Conservation (phyloP, 345 rosid genomes). For the Trapa incisa region DNA sequence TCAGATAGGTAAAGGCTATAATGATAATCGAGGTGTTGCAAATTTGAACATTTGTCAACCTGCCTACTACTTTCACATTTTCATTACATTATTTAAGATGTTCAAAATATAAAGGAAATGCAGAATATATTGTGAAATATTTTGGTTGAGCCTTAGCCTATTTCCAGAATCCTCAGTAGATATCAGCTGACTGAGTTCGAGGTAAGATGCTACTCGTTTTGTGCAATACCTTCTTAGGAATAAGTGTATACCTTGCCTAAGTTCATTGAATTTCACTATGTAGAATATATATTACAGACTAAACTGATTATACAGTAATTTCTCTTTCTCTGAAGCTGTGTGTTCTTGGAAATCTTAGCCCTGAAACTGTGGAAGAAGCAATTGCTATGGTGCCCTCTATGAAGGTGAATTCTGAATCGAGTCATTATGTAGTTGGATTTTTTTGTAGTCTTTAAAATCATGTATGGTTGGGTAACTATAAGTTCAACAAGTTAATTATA, state of each 20-base stretch:
- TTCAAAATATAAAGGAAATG: background rate
- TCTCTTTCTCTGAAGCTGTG: constrained; percentile 50
- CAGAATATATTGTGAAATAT: background rate
- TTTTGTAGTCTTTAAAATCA: background rate
- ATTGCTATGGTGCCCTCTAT: constrained; percentile 95
- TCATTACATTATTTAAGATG: background rate
- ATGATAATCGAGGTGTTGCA: background rate
- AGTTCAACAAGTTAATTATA: background rate
- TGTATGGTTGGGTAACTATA: background rate
- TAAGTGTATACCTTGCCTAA: too few relatives aligned
- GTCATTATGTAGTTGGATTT: background rate
- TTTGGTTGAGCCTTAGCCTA: constrained; percentile 34
- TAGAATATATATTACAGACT: too few relatives aligned
- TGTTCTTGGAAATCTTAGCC: constrained; percentile 95
- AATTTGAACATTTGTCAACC: background rate
- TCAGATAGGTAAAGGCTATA: background rate
- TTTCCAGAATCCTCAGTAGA: constrained; percentile 64
- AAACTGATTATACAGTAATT: background rate
- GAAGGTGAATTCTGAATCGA: constrained; percentile 33
- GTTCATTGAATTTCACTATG: background rate
- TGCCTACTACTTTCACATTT: background rate
- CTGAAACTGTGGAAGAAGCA: constrained; percentile 98
- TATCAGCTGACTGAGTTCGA: constrained; percentile 87
- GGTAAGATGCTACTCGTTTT: constrained; percentile 27
- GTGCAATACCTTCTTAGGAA: background rate